phyloP scores from a whole-genome alignment of 169 alveolate species.

The Plasmodium blacklocki region DNA sequence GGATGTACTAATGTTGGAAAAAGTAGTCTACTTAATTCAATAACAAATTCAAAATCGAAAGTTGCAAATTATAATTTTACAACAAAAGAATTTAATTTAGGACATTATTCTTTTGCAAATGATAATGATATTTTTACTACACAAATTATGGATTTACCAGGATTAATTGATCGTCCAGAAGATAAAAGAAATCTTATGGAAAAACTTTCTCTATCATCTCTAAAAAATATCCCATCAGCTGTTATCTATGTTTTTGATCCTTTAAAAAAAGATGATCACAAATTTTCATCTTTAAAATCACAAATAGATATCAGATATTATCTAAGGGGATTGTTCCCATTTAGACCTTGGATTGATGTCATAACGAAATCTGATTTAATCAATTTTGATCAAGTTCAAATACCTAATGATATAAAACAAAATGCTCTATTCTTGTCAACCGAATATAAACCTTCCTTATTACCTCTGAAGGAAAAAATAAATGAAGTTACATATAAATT shows the following conservation, averaged over 20 bases:
- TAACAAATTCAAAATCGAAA: constrained; percentile 53
- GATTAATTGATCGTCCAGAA: constrained; percentile 69
- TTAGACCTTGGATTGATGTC: constrained; percentile 76
- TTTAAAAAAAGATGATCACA: constrained; percentile 62
- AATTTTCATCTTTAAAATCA: constrained; percentile 52
- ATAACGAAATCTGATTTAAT: constrained; percentile 58
- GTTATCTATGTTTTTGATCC: constrained; percentile 73
- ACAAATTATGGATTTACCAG: constrained; percentile 74
- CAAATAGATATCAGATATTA: constrained; percentile 69
- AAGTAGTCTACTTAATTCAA: constrained; percentile 62
- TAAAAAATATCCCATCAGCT: constrained; percentile 64
- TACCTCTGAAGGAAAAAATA: constrained; percentile 58
- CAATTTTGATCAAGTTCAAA: constrained; percentile 19
- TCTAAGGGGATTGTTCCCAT: constrained; percentile 67
- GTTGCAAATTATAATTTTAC: constrained; percentile 71
- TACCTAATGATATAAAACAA: constrained; percentile 68
- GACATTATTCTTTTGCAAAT: constrained; percentile 69
- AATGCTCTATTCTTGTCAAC: constrained; percentile 62
- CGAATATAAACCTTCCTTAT: constrained; percentile 33
- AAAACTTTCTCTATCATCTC: constrained; percentile 53
- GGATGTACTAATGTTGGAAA: constrained; percentile 76
- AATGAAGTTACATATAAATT: constrained; percentile 55
- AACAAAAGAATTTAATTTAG: constrained; percentile 66
- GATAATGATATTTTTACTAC: constrained; percentile 50
- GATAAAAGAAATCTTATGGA: constrained; percentile 72